Conservation (phyloP, 2,329 filamentous ascomycete genomes). For the Arthrobotrys musiformis region DNA sequence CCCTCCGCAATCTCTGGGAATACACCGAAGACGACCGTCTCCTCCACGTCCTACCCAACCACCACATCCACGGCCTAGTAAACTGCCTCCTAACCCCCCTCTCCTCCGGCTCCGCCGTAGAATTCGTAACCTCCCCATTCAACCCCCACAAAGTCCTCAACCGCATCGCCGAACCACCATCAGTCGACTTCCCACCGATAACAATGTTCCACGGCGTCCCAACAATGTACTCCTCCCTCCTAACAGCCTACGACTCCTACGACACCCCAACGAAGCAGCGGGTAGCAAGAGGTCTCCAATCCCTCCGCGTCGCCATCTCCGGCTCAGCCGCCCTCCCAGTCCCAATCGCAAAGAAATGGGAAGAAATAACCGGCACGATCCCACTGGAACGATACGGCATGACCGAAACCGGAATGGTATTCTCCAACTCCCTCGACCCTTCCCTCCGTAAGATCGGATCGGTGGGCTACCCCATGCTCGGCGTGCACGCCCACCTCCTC, state of each 20-base stretch:
- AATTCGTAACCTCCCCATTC: constrained; percentile 85
- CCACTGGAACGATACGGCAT: constrained; percentile 97
- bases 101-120: constrained; percentile 82
- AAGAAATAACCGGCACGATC: constrained; percentile 81
- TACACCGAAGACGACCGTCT: constrained; percentile 82
- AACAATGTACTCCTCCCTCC: constrained; percentile 89
- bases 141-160: constrained; percentile 86
- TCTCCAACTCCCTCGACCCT: constrained; percentile 74
- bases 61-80: constrained; percentile 96
- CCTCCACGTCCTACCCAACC: constrained; percentile 89
- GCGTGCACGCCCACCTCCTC: constrained; percentile 75
- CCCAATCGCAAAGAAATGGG: constrained; percentile 70
- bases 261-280: constrained; percentile 57
- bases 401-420: constrained; percentile 98
- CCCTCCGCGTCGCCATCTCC: constrained; percentile 87
- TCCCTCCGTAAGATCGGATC: constrained; percentile 84
- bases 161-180: constrained; percentile 64
- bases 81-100: constrained; percentile 91
- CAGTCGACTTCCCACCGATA: constrained; percentile 61
- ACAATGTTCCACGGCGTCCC: constrained; percentile 97
- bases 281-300: constrained; percentile 14
- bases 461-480: constrained; percentile 92
- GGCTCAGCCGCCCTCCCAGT: constrained; percentile 93
- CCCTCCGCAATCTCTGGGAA: constrained; percentile 71
- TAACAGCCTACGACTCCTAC: constrained; percentile 73